Evolutionary conservation across 1,284 basidiomycete genomes (phyloP), one percentile per base, ranked within the genome.

Genomic region (Mycena sp.): DNA sequence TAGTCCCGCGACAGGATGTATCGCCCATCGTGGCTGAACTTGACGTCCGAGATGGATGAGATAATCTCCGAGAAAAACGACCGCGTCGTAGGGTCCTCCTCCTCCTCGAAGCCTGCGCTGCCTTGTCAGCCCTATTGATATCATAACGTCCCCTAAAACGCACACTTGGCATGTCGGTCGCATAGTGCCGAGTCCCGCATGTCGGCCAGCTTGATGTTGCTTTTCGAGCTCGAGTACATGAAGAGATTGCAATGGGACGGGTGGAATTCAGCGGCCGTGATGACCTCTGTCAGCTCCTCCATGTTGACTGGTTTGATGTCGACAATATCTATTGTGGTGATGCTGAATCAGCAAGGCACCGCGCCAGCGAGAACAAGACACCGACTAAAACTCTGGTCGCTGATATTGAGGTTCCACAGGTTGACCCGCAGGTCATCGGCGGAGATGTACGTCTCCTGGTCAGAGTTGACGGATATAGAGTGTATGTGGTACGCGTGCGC

Each of bases 11-110:
- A 95, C 46, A 99, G 85, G 71, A 99, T 98, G 81, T 98, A 98
- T 64, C 96, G 90, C 1, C 98, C 98, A 72, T 99, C 98, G 63
- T 91, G 91, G 68, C 95, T 97, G 83, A 99, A 99, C 80, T 99
- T 99, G 80, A 99, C 97, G 78, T 99, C 98, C 45, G 98, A 99
- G 74, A 99, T 99, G 54, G 97, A 99, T 7, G 96, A 99, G 70
- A 99, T 99, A 74, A 99, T 99, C 81, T 99, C 98, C n/a, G 95
- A 98, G 80, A 99, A 99, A 87, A 99, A 99, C 2, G 98, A 99
- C 71, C 98, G 94, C 71, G 94, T 94, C 55, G 94, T 89, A 30
- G 96, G 96, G 75, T 99, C 98, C 78, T 99, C 98, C 73, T 99
- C 97, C 77, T 99, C 98, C 77, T 98, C 96, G 71, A 96, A 98